These are phyloP conservation scores for Nicotiana rustica DNA, from an alignment of 305 asterid species.

Conservation along the genomic window DNA sequence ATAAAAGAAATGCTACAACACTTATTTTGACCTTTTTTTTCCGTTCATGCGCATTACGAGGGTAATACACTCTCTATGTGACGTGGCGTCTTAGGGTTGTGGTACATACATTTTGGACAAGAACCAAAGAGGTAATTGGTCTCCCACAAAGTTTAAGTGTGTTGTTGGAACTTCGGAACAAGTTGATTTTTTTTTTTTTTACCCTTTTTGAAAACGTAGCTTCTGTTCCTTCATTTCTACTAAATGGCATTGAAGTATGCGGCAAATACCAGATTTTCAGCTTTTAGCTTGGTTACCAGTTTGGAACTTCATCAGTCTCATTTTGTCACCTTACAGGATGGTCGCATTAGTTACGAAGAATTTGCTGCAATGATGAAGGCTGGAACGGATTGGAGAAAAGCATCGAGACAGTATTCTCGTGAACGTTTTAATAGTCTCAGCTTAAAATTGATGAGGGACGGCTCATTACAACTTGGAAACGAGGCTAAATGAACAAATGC, in stretches of 20 bases:
- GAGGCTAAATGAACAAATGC: constrained; percentile 53
- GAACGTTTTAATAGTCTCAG: constrained; percentile 75
- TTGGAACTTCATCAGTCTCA: not conserved
- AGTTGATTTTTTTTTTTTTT: not conserved
- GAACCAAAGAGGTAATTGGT: not conserved
- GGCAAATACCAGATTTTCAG: not conserved
- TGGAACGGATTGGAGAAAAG: constrained; percentile 86
- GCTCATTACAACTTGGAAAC: constrained; percentile 53
- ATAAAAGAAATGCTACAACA: not conserved
- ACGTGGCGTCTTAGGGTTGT: not conserved
- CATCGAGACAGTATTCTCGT: constrained; percentile 78
- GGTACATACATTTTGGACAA: constrained; percentile 17
- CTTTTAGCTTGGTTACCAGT: not conserved
- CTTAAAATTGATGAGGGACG: constrained; percentile 68
- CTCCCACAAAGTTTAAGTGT: not conserved
- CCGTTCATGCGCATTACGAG: not conserved
- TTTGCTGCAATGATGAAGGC: constrained; percentile 81
- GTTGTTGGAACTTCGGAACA: not conserved
- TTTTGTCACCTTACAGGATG: constrained; percentile 56
- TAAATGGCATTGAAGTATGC: not conserved
- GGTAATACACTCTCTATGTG: not conserved
- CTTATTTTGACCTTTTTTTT: not conserved
- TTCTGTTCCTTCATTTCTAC: constrained; percentile 3
- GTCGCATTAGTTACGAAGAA: constrained; percentile 74
- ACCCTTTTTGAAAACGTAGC: not conserved